These are phyloP conservation scores for Backusella macrospora DNA, from an alignment of 192 early-diverging fungal species.

Conservation along the genomic window DNA sequence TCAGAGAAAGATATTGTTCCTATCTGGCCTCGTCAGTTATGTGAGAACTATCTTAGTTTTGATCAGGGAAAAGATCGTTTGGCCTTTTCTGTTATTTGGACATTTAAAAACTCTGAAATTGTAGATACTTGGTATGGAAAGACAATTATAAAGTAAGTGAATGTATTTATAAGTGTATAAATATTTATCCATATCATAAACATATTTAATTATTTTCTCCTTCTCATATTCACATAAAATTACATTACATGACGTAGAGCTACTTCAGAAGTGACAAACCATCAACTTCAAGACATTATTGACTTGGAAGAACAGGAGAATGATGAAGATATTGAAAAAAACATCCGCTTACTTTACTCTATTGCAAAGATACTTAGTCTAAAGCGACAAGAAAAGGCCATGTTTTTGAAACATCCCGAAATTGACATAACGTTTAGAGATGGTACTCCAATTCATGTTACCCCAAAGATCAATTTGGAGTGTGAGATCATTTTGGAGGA, in stretches of 20 bases:
- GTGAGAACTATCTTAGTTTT: constrained; percentile 91
- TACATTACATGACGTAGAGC: background rate
- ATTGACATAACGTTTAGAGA: constrained; percentile 89
- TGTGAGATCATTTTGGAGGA: constrained; percentile 97
- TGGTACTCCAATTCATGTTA: constrained; percentile 85
- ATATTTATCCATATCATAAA: background rate
- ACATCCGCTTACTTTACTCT: constrained; percentile 33
- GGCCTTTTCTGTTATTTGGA: constrained; percentile 97
- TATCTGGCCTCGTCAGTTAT: constrained; percentile 88
- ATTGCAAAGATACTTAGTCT: constrained; percentile 70
- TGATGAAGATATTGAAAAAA: constrained; percentile 6
- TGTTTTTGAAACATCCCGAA: constrained; percentile 88
- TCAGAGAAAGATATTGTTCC: constrained; percentile 74
- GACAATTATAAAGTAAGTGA: constrained; percentile 70
- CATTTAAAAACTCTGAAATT: constrained; percentile 78
- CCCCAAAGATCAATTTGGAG: constrained; percentile 87
- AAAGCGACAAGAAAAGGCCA: constrained; percentile 76
- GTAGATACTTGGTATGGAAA: constrained; percentile 79
- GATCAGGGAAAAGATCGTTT: constrained; percentile 86
- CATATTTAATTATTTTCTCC: background rate
- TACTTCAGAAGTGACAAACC: constrained; percentile 1
- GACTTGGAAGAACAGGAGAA: constrained; percentile 6
- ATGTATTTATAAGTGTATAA: background rate
- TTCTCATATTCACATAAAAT: constrained; percentile 12
- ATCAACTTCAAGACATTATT: constrained; percentile 8